Conservation (phyloP, 257 asterid genomes). For the Cynanchum wilfordii region DNA sequence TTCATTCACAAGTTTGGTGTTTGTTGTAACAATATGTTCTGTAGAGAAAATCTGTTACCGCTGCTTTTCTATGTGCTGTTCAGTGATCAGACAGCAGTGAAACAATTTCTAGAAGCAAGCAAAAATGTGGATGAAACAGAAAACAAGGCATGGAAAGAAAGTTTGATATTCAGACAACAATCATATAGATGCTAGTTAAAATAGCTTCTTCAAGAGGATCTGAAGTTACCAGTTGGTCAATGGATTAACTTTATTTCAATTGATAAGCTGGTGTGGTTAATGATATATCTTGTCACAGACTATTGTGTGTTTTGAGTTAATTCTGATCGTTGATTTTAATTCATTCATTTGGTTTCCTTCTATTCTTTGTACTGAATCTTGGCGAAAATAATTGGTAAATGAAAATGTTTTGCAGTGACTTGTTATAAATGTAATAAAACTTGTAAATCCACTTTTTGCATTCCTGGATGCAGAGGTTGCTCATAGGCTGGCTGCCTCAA, state of each 20-base stretch:
- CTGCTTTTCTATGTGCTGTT: not conserved
- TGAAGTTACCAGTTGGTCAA: not conserved
- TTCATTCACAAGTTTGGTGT: not conserved
- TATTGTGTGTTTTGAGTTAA: not conserved
- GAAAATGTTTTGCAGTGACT: constrained; percentile 51
- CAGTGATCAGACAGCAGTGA: not conserved
- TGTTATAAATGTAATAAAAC: constrained; percentile 90
- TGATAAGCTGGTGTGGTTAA: not conserved
- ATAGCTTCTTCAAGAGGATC: not conserved
- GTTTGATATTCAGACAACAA: not conserved
- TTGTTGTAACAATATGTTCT: not conserved
- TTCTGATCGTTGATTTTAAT: not conserved
- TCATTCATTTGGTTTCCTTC: not conserved
- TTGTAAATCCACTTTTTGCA: constrained; percentile 95
- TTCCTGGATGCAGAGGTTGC: constrained; percentile 91
- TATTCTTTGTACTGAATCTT: not conserved
- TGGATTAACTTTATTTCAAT: not conserved
- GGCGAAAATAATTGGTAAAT: not conserved
- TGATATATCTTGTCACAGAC: not conserved
- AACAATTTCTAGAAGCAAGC: constrained; percentile 2
- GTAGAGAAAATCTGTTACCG: not conserved
- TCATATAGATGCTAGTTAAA: too few relatives aligned
- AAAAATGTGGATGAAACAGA: not conserved
- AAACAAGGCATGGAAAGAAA: not conserved
- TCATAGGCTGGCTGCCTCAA: constrained; percentile 81